Base-by-base conservation (phyloP, 768 basidiomycete genomes). In the Tricholoma saponaceum region DNA sequence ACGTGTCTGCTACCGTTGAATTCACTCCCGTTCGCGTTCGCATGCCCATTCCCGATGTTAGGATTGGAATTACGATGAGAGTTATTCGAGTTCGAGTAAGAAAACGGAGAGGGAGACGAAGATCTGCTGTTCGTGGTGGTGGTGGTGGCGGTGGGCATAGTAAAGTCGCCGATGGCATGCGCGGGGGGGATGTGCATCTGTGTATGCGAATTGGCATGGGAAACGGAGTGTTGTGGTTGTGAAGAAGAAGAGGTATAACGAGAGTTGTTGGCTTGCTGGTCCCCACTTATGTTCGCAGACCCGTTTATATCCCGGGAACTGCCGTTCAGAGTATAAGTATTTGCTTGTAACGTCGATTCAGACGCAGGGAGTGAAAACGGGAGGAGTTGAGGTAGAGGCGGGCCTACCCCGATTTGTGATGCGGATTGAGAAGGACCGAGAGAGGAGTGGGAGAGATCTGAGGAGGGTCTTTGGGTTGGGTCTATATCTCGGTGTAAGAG, bases 351-450 rank as follows among this genome's bases (percentile, higher is more conserved):
- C 2, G 47, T 49, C 13, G 47, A 49, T 12, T 50, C 44, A 5
- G 44, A 46, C 13, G 44, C 4, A 3, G 22, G 44, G 13, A 46
- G 44, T n/a, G 39, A 18, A 20, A 41, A 7, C 6, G 39, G 18
- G 18, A 41, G 51, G 33, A n/a, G n/a, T n/a, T n/a, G 51, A 7
- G 23, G 37, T 16, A 26, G 12, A 1, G 35, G 23, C 13, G 32
- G 14, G 25, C 20, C 28, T n/a, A 25, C 12, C 10, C 72, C 71
- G 51, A 79, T 75, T 69, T 90, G 86, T 16, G 89, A 90, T 2
- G 86, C 86, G 2, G 87, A 89, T 60, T 89, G 89, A 5, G 88
- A 90, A n/a, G 87, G 88, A 0, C 83, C 81, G 60, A 89, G 72
- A 1, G 87, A 88, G n/a, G 47, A 50, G 18, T 50, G 47, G 16